Evolutionary conservation across 2,329 filamentous ascomycete species (phyloP).

Genomic region (Diatrype stigma): DNA sequence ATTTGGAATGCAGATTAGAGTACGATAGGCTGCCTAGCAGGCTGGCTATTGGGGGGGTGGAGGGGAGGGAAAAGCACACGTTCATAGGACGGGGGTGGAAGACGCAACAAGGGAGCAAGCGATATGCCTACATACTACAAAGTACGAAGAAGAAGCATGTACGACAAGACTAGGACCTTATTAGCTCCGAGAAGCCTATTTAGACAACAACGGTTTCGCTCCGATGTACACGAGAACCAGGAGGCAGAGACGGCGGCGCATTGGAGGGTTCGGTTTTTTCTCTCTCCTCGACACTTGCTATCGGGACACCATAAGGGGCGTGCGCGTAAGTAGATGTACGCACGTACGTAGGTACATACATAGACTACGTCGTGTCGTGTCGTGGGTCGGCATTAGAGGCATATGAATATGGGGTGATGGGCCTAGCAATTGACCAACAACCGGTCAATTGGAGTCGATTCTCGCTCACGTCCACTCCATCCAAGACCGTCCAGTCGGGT

Average conservation of each 20-base stretch:
- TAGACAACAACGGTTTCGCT: not conserved
- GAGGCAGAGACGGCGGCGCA: too few relatives aligned
- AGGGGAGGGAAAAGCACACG: not conserved
- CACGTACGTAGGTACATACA: too few relatives aligned
- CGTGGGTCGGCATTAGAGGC: not conserved
- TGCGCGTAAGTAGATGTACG: slow-evolving; percentile 6
- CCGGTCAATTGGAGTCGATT: not conserved
- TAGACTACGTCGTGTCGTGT: too few relatives aligned
- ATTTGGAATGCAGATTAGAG: not conserved
- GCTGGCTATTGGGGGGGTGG: not conserved
- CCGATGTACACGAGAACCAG: not conserved
- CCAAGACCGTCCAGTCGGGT: slow-evolving; percentile 15
- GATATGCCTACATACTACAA: not conserved
- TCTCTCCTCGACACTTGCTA: slow-evolving; percentile 1
- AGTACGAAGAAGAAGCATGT: not conserved
- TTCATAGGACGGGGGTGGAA: not conserved
- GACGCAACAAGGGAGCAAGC: not conserved
- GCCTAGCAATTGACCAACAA: not conserved
- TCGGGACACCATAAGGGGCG: slow-evolving; percentile 7
- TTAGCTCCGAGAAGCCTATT: slow-evolving; percentile 1
- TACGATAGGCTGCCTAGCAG: slow-evolving; percentile 5
- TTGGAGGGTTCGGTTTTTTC: too few relatives aligned
- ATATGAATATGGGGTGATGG: not conserved
- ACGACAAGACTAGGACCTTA: not conserved
- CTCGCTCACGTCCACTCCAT: slow-evolving; percentile 2